phyloP scores from a whole-genome alignment of 306 rosid genomes.

The Trifolium fragiferum region DNA sequence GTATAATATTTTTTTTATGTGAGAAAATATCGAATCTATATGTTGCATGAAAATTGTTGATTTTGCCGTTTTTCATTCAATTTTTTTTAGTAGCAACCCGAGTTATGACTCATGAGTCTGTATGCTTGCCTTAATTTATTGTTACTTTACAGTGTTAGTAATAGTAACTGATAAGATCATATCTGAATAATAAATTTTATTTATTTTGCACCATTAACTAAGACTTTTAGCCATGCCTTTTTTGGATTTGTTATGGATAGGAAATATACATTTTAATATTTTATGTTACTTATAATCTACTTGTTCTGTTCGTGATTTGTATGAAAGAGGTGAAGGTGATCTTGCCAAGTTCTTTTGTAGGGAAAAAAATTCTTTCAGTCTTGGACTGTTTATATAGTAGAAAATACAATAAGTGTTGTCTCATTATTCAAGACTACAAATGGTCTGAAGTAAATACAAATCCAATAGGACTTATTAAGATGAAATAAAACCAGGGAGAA shows the following conservation, averaged over 20 bases:
- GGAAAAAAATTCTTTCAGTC: neutral
- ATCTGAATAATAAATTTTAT: constrained; percentile 4
- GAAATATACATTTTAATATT: neutral
- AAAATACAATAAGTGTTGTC: neutral
- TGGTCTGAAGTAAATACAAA: neutral
- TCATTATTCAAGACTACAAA: neutral
- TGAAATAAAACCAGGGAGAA: neutral
- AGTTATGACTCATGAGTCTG: neutral
- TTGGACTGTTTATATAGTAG: neutral
- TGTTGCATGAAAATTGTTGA: constrained; percentile 25
- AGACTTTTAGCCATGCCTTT: constrained; percentile 6
- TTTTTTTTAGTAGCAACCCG: neutral
- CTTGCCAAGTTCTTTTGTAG: constrained; percentile 11
- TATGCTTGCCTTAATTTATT: constrained; percentile 32
- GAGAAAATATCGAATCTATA: constrained; percentile 17
- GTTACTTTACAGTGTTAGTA: constrained; percentile 14
- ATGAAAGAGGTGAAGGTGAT: constrained; percentile 4
- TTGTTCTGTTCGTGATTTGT: constrained; percentile 17
- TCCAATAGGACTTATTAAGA: neutral
- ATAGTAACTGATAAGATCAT: constrained; percentile 27
- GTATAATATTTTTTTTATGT: constrained; percentile 2
- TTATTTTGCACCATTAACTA: constrained; percentile 5
- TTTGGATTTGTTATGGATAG: constrained; percentile 12
- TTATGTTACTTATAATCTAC: neutral
- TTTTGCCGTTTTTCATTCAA: constrained; percentile 21